A percentile compares a stretch with the other conserved stretches of the same genome.
Evolutionary conservation across 2,329 filamentous ascomycete genomes (phyloP).

Genomic region (Ophiostoma angusticollis): DNA sequence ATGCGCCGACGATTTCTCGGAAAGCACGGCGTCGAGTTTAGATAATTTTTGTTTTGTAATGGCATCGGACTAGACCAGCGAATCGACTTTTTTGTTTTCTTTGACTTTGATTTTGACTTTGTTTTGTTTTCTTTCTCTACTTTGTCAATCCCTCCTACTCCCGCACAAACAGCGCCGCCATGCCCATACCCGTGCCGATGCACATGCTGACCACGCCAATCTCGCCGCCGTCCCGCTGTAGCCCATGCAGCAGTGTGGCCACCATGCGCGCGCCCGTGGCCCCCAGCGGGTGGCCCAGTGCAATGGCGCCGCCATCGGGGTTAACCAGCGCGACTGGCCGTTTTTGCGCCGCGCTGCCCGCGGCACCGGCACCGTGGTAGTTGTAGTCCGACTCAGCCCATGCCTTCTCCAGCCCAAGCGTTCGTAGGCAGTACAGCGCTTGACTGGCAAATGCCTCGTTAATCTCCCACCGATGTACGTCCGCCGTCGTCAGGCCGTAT

Average conservation of each 20-base stretch:
- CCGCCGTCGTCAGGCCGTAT: slow-evolving; percentile 50
- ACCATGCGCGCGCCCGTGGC: slow-evolving; percentile 77
- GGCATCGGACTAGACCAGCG: too few species aligned
- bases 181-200: slow-evolving; percentile 69
- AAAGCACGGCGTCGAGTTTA: too few species aligned
- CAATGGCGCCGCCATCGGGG: slow-evolving; percentile 85
- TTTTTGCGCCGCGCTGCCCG: background rate
- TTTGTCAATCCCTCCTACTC: too few species aligned
- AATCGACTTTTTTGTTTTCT: background rate
- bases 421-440: slow-evolving; percentile 56
- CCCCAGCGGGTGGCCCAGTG: slow-evolving; percentile 82
- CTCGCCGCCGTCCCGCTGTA: slow-evolving; percentile 56
- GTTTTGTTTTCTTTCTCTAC: background rate
- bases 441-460: slow-evolving; percentile 70
- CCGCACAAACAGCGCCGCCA: slow-evolving; percentile 27
- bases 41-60: too few species aligned
- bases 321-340: slow-evolving; percentile 54
- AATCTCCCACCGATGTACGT: slow-evolving; percentile 82
- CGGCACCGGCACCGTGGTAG: too few species aligned
- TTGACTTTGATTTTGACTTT: too few species aligned
- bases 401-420: slow-evolving; percentile 50
- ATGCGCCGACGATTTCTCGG: too few species aligned
- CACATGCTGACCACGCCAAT: slow-evolving; percentile 89
- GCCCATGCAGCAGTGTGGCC: slow-evolving; percentile 54
- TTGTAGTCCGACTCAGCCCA: slow-evolving; percentile 32